Evolutionary conservation across 805 yeast genomes (phyloP).

Genomic region (Saccharomycopsis sp.): DNA sequence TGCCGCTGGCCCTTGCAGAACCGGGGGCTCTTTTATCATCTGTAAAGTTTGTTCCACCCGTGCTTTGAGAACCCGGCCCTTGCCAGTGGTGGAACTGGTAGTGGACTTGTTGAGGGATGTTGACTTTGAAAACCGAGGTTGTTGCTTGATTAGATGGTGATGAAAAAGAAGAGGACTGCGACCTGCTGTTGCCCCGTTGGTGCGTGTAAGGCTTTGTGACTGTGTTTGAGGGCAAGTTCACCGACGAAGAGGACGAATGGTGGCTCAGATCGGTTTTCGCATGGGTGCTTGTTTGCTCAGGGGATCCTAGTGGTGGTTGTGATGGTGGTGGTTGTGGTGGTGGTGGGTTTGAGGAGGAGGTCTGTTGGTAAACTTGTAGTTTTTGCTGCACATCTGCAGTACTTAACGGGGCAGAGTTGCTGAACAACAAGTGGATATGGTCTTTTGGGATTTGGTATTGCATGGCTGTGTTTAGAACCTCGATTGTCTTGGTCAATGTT

Average conservation of each 20-base stretch:
- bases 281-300: background rate
- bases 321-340: background rate
- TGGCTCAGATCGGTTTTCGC: too few relatives aligned
- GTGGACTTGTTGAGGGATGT: slow-evolving; percentile 27
- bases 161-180: slow-evolving; percentile 7
- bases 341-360: too few relatives aligned
- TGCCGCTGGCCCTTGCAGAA: background rate
- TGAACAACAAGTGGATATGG: slow-evolving; percentile 55
- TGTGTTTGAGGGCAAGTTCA: background rate
- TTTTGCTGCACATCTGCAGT: too few relatives aligned
- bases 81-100: slow-evolving; percentile 32
- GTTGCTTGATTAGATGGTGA: slow-evolving; percentile 24
- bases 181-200: background rate
- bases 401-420: too few relatives aligned
- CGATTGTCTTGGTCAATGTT: slow-evolving; percentile 46
- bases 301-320: background rate
- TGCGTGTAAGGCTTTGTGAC: slow-evolving; percentile 5
- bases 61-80: slow-evolving; percentile 5
- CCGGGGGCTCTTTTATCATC: slow-evolving; percentile 3
- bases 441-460: slow-evolving; percentile 57
- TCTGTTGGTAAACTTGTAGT: too few relatives aligned
- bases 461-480: slow-evolving; percentile 55
- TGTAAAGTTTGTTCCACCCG: slow-evolving; percentile 13
- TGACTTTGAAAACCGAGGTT: slow-evolving; percentile 30
- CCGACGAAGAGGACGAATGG: slow-evolving; percentile 2